Percentiles rank a stretch among this genome's conserved stretches.
Evolutionary conservation across 1,284 basidiomycete genomes (phyloP).

Genomic region (Schizophyllum commune): DNA sequence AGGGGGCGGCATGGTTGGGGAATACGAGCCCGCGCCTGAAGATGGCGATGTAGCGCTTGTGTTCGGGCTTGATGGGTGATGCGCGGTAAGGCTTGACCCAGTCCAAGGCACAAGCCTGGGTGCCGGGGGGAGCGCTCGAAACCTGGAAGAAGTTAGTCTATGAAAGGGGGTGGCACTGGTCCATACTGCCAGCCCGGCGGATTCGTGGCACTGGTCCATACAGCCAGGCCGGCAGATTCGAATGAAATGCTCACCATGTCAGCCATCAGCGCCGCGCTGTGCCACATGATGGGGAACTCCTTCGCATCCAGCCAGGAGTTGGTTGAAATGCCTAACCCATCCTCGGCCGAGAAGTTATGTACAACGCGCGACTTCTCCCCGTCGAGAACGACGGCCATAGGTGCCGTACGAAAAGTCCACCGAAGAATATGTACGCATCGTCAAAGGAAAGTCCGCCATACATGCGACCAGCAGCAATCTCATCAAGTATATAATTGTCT

Average conservation of each 20-base stretch:
- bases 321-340: not conserved
- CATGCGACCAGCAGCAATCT: constrained; percentile 4
- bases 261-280: constrained; percentile 4
- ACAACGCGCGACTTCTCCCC: constrained; percentile 3
- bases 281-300: constrained; percentile 3
- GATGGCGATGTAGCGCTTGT: constrained; percentile 16
- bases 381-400: constrained; percentile 1
- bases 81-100: constrained; percentile 18
- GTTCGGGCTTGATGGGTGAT: constrained; percentile 14
- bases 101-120: constrained; percentile 21
- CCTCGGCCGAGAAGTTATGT: constrained; percentile 1
- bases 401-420: constrained; percentile 3
- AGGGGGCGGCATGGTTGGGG: too few relatives aligned
- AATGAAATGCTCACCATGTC: constrained; percentile 2
- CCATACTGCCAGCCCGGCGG: not conserved
- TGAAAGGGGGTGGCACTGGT: not conserved
- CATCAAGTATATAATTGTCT: not conserved
- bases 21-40: too few relatives aligned
- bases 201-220: not conserved
- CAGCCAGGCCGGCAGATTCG: not conserved
- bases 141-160: constrained; percentile 11
- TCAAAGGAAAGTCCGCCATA: not conserved
- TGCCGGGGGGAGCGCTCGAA: constrained; percentile 15
- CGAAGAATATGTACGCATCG: not conserved
- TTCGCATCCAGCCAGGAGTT: constrained; percentile 8